A percentile compares a stretch with the other conserved stretches of the same genome.
These are phyloP conservation scores for Fusarium robinianum DNA, from an alignment of 2,329 filamentous ascomycete species.

Conservation along the genomic window DNA sequence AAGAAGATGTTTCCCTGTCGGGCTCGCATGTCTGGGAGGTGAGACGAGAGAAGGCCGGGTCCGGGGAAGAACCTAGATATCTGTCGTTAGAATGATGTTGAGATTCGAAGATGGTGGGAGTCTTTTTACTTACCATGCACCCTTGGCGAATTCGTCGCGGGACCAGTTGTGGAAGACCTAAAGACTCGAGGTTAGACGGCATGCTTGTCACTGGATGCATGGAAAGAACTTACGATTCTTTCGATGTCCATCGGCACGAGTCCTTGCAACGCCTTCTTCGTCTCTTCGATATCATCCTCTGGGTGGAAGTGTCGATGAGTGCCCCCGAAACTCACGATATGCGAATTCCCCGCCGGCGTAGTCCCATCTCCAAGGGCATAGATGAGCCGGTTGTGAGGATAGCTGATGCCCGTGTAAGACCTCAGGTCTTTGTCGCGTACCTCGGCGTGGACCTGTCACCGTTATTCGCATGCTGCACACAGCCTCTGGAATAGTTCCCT, in stretches of 20 bases:
- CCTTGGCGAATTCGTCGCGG: constrained; percentile 52
- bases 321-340: constrained; percentile 52
- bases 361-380: constrained; percentile 52
- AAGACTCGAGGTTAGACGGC: not conserved
- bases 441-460: constrained; percentile 54
- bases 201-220: rapidly evolving
- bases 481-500: too few species aligned
- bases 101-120: rapidly evolving
- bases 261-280: constrained; percentile 40
- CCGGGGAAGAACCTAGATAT: constrained; percentile 42
- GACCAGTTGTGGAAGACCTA: constrained; percentile 55
- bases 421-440: constrained; percentile 46
- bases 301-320: constrained; percentile 49
- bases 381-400: constrained; percentile 48
- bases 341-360: constrained; percentile 51
- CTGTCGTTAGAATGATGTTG: not conserved
- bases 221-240: constrained; percentile 26
- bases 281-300: constrained; percentile 45
- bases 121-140: constrained; percentile 41
- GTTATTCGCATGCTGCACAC: too few species aligned
- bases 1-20: constrained; percentile 51
- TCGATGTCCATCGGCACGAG: constrained; percentile 42
- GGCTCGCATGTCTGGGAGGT: constrained; percentile 47
- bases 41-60: constrained; percentile 44
- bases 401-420: constrained; percentile 49